phyloP scores from a whole-genome alignment of 148 eudicot genomes.

The Chenopodium berlandieri region DNA sequence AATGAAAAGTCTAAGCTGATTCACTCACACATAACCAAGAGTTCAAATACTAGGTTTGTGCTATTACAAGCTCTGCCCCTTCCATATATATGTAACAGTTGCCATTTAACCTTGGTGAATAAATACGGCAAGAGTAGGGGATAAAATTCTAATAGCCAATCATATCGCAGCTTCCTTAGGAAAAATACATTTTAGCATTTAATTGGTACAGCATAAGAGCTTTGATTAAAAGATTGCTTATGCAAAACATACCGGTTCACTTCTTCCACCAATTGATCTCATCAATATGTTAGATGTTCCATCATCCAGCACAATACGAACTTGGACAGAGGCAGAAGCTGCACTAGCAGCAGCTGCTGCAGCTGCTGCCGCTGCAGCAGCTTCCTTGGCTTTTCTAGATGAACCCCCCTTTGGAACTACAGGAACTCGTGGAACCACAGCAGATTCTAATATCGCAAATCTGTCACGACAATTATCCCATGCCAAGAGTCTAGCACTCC shows the following conservation, averaged over 20 bases:
- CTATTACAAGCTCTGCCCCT: not conserved
- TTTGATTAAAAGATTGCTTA: not conserved
- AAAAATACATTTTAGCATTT: not conserved
- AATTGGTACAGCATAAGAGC: conserved; percentile 3
- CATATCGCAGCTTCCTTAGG: not conserved
- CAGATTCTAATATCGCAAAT: conserved; percentile 88
- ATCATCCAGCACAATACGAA: conserved; percentile 88
- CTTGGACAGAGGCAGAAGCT: conserved; percentile 90
- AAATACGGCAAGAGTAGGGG: not conserved
- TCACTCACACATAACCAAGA: not conserved
- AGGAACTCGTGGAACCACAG: conserved; percentile 69
- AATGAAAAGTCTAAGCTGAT: not conserved
- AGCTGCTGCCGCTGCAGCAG: conserved; percentile 94
- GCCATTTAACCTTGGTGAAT: not conserved
- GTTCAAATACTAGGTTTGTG: not conserved
- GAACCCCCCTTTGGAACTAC: conserved; percentile 82
- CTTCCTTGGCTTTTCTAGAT: conserved; percentile 96
- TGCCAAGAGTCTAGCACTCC: conserved; percentile 92
- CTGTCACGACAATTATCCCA: conserved; percentile 97
- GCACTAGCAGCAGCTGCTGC: conserved; percentile 96
- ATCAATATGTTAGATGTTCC: conserved; percentile 95
- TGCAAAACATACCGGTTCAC: conserved; percentile 64
- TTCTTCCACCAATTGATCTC: conserved; percentile 83
- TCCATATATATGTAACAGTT: not conserved
- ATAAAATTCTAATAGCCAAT: not conserved